Evolutionary conservation across 2,329 filamentous ascomycete genomes (phyloP).

Genomic region (Cordyceps cateniannulata): DNA sequence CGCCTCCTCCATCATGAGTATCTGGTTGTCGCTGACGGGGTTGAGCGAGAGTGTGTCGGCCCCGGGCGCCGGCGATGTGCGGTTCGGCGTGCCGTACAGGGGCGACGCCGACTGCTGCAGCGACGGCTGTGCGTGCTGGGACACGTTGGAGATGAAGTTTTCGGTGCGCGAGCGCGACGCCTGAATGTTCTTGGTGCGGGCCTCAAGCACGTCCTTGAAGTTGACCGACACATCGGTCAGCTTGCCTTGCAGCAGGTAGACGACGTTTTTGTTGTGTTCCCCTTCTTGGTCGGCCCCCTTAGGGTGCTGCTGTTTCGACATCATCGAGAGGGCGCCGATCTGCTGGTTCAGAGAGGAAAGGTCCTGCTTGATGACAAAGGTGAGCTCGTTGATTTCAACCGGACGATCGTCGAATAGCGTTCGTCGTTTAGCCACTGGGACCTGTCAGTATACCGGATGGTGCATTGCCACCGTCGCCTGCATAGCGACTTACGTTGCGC

Average conservation of each 20-base stretch:
- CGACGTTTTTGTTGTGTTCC: constrained; percentile 97
- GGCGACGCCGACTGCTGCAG: constrained; percentile 74
- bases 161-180: constrained; percentile 87
- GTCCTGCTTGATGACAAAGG: constrained; percentile 97
- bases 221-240: constrained; percentile 87
- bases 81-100: constrained; percentile 71
- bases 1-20: constrained; percentile 88
- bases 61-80: constrained; percentile 56
- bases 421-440: constrained; percentile 80
- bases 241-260: constrained; percentile 84
- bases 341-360: constrained; percentile 77
- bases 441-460: constrained; percentile 6
- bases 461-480: neutral
- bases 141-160: constrained; percentile 91
- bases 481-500: constrained; percentile 59
- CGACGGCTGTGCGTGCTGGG: constrained; percentile 63
- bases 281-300: constrained; percentile 67
- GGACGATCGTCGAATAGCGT: constrained; percentile 96
- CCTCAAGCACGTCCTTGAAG: constrained; percentile 96
- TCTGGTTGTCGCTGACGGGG: constrained; percentile 73
- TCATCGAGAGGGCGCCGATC: constrained; percentile 72
- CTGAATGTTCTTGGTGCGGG: constrained; percentile 96
- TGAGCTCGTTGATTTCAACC: constrained; percentile 94
- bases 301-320: constrained; percentile 72
- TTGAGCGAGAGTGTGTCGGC: constrained; percentile 78